These are phyloP conservation scores for Vinca major DNA, from an alignment of 305 asterid species.

Conservation along the genomic window DNA sequence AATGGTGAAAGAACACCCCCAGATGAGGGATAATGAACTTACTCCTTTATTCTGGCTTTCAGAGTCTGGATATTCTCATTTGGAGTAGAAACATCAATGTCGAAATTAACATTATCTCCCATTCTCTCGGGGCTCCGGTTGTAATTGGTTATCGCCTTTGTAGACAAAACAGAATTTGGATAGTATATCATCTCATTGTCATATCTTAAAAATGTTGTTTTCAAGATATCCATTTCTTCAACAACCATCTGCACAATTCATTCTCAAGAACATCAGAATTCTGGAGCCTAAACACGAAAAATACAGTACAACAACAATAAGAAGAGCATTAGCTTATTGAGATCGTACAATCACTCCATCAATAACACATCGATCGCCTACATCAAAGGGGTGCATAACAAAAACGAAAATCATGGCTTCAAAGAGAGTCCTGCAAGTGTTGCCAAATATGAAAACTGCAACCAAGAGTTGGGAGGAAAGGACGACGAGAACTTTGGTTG, in stretches of 20 bases:
- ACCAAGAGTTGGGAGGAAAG: constrained; percentile 28
- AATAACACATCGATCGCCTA: constrained; percentile 33
- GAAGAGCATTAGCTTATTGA: constrained; percentile 26
- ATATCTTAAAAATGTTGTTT: constrained; percentile 27
- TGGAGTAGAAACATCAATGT: constrained; percentile 21
- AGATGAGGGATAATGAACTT: constrained; percentile 8
- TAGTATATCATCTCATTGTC: constrained; percentile 25
- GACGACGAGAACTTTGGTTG: constrained; percentile 30
- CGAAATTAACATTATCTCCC: constrained; percentile 29
- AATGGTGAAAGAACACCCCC: too few species aligned
- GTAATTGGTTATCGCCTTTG: constrained; percentile 27
- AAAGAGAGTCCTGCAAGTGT: constrained; percentile 31
- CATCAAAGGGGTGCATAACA: constrained; percentile 31
- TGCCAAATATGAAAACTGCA: constrained; percentile 30
- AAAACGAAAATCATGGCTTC: constrained; percentile 32
- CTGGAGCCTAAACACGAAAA: too few species aligned
- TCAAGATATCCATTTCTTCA: constrained; percentile 32
- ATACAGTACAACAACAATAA: too few species aligned
- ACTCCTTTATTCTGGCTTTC: constrained; percentile 24
- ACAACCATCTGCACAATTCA: constrained; percentile 28
- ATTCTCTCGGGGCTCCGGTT: constrained; percentile 25
- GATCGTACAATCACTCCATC: constrained; percentile 29
- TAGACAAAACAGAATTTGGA: constrained; percentile 23
- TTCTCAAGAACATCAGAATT: too few species aligned
- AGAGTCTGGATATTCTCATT: constrained; percentile 20